Conservation (phyloP, 495 filamentous ascomycete species). For the Neurospora tetraspora region DNA sequence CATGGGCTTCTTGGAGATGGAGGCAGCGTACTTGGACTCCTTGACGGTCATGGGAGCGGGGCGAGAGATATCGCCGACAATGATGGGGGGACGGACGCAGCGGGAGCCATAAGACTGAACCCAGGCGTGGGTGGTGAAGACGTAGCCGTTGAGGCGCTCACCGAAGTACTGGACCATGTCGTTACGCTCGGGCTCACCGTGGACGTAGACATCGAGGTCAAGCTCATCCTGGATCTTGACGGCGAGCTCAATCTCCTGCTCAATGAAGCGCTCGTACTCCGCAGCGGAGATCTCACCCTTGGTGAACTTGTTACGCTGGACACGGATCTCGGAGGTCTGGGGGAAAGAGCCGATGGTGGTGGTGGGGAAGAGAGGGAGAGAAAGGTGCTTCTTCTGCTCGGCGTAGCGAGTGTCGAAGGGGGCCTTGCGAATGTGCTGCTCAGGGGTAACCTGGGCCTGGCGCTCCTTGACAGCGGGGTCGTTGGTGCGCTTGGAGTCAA, state of each 20-base stretch:
- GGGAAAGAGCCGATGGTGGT: conserved; percentile 99
- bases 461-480: conserved; percentile 92
- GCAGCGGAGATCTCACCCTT: conserved; percentile 89
- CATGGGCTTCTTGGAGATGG: conserved; percentile 95
- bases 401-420: conserved; percentile 72
- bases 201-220: conserved; percentile 84
- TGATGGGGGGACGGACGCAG: conserved; percentile 94
- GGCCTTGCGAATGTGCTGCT: conserved; percentile 86
- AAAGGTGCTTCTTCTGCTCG: conserved; percentile 76
- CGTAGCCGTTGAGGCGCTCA: conserved; percentile 91
- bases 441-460: conserved; percentile 71
- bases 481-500: conserved; percentile 88
- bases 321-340: conserved; percentile 95
- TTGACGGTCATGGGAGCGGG: conserved; percentile 97
- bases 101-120: conserved; percentile 97
- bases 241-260: conserved; percentile 89
- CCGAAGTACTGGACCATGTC: conserved; percentile 99
- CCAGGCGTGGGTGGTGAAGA: conserved; percentile 98
- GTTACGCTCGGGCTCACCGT: conserved; percentile 98
- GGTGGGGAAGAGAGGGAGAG: conserved; percentile 93
- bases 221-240: conserved; percentile 97
- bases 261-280: conserved; percentile 96
- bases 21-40: conserved; percentile 97
- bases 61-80: conserved; percentile 96
- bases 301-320: conserved; percentile 92